These are phyloP conservation scores for Sarocladiaceae sp. DNA, from an alignment of 2,329 filamentous ascomycete genomes.

Conservation along the genomic window DNA sequence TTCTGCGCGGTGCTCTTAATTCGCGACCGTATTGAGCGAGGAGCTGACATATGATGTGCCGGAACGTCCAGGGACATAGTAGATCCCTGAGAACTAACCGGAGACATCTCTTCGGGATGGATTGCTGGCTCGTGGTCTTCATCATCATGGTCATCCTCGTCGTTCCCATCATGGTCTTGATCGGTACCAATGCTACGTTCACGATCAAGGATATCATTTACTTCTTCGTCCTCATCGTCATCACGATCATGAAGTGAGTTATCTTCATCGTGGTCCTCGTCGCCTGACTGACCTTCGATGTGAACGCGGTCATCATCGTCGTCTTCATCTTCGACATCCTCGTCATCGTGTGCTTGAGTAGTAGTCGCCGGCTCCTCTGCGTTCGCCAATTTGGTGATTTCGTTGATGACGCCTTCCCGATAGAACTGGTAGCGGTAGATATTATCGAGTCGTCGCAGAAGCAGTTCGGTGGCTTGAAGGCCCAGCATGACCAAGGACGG, in stretches of 20 bases:
- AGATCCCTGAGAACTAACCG: constrained; percentile 61
- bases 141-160: constrained; percentile 43
- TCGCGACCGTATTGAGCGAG: constrained; percentile 55
- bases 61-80: constrained; percentile 60
- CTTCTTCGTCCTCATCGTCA: constrained; percentile 22
- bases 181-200: constrained; percentile 27
- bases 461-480: constrained; percentile 82
- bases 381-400: constrained; percentile 76
- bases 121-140: constrained; percentile 40
- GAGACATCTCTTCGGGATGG: constrained; percentile 39
- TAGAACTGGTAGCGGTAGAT: constrained; percentile 97
- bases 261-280: constrained; percentile 19
- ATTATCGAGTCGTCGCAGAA: constrained; percentile 76
- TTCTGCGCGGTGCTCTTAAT: constrained; percentile 75
- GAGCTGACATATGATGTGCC: constrained; percentile 42
- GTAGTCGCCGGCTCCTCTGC: constrained; percentile 27
- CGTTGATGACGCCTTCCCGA: constrained; percentile 89
- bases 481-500: constrained; percentile 80
- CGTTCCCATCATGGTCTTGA: too few species aligned
- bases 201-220: constrained; percentile 11
- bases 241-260: constrained; percentile 22
- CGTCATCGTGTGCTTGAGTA: constrained; percentile 10
- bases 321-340: constrained; percentile 16
- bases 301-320: constrained; percentile 14
- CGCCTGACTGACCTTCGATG: constrained; percentile 19